phyloP scores from a whole-genome alignment of 2,329 filamentous ascomycete genomes.

The Colletotrichum sp. region DNA sequence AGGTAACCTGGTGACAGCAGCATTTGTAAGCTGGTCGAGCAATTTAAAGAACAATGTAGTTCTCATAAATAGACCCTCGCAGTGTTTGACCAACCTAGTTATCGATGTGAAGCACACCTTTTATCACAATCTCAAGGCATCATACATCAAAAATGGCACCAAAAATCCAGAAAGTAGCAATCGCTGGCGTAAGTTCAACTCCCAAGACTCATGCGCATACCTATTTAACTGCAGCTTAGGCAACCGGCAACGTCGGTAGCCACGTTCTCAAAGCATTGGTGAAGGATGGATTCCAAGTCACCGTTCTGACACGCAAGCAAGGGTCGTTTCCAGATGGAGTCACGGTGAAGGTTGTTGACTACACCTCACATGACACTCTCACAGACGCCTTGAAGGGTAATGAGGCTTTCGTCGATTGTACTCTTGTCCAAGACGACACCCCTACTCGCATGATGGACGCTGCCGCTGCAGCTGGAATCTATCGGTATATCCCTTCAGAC shows the following conservation, averaged over 20 bases:
- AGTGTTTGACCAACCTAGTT: not conserved
- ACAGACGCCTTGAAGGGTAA: conserved; percentile 56
- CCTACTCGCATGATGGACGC: conserved; percentile 57
- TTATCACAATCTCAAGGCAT: not conserved
- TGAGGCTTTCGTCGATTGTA: conserved; percentile 55
- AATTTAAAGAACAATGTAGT: not conserved
- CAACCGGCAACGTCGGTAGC: conserved; percentile 39
- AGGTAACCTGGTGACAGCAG: not conserved
- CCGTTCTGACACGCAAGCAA: conserved; percentile 55
- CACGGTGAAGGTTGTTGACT: conserved; percentile 51
- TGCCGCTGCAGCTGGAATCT: conserved; percentile 61
- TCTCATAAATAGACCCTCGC: not conserved
- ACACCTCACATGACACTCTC: conserved; percentile 51
- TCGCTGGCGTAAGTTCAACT: conserved; percentile 34
- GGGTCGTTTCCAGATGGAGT: conserved; percentile 31
- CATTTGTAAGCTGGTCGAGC: not conserved
- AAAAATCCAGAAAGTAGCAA: conserved; percentile 39
- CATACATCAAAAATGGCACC: not conserved
- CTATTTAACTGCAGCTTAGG: not conserved
- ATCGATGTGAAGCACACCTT: not conserved
- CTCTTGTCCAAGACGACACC: conserved; percentile 39
- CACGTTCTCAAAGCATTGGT: conserved; percentile 32
- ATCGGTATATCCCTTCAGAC: conserved; percentile 66
- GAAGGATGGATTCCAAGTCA: conserved; percentile 45
- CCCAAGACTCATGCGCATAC: no score